Evolutionary conservation across 345 rosid genomes (phyloP).

Genomic region (Abelmoschus esculentus): DNA sequence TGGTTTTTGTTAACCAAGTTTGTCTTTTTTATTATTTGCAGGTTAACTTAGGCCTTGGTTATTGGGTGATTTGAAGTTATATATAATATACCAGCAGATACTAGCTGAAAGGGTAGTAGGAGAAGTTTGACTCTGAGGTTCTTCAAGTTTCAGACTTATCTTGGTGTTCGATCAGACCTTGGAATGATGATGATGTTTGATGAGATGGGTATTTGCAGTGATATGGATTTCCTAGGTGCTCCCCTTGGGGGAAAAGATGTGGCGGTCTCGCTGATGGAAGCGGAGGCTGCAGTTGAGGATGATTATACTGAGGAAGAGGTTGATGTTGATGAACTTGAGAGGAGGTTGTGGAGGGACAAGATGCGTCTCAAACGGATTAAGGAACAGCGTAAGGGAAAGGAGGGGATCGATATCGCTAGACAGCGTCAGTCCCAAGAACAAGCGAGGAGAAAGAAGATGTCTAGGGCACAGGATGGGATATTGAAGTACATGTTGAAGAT

Average conservation of each 20-base stretch:
- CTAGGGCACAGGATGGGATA: slow-evolving; percentile 76
- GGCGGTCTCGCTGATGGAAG: slow-evolving; percentile 38
- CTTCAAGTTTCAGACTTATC: background rate
- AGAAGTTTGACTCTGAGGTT: background rate
- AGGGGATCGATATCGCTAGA: slow-evolving; percentile 44
- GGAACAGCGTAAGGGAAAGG: slow-evolving; percentile 50
- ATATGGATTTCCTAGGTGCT: slow-evolving; percentile 58
- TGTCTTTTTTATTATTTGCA: background rate
- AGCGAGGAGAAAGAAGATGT: slow-evolving; percentile 66
- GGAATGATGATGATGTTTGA: slow-evolving; percentile 52
- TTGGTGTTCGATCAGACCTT: background rate
- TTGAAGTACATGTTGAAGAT: slow-evolving; percentile 76
- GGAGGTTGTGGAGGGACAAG: slow-evolving; percentile 74
- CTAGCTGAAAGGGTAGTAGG: background rate
- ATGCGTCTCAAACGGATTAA: slow-evolving; percentile 59
- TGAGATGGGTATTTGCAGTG: slow-evolving; percentile 72
- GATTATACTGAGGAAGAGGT: slow-evolving; percentile 64
- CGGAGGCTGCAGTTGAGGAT: slow-evolving; percentile 38
- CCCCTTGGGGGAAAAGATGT: slow-evolving; percentile 34
- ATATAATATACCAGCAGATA: background rate
- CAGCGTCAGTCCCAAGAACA: slow-evolving; percentile 75
- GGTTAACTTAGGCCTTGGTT: background rate
- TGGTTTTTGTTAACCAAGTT: background rate
- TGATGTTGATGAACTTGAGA: slow-evolving; percentile 72
- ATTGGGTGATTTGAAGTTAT: background rate